phyloP scores from a whole-genome alignment of 345 rosid species.

The Bruguiera gymnorhiza region DNA sequence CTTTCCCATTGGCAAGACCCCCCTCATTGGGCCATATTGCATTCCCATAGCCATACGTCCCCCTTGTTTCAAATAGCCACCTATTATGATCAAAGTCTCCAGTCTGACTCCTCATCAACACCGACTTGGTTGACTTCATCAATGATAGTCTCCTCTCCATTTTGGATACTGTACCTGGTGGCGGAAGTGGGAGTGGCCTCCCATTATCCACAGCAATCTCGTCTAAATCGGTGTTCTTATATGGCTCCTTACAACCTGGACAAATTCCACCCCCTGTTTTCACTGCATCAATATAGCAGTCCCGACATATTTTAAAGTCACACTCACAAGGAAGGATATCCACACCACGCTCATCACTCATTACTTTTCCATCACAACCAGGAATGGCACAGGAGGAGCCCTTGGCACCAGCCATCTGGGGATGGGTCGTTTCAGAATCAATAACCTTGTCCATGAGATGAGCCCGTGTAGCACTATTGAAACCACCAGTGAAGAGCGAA shows the following conservation, averaged over 20 bases:
- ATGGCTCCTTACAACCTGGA: conserved; percentile 87
- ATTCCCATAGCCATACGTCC: conserved; percentile 94
- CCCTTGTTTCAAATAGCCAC: conserved; percentile 90
- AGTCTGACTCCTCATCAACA: conserved; percentile 87
- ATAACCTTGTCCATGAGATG: conserved; percentile 97
- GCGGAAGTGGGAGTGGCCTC: conserved; percentile 64
- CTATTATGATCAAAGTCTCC: conserved; percentile 92
- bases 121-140: conserved; percentile 88
- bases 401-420: conserved; percentile 96
- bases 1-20: conserved; percentile 47
- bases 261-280: conserved; percentile 79
- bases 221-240: conserved; percentile 76
- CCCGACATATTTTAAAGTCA: conserved; percentile 90
- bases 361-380: conserved; percentile 92
- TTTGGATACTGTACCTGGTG: conserved; percentile 56
- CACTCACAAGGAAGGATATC: conserved; percentile 97
- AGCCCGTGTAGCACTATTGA: conserved; percentile 78
- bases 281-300: conserved; percentile 89
- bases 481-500: conserved; percentile 94
- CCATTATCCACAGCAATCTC: conserved; percentile 50
- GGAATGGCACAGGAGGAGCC: conserved; percentile 89
- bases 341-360: conserved; percentile 84
- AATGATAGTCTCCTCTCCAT: conserved; percentile 92
- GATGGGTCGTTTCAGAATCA: conserved; percentile 87
- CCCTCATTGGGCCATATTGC: conserved; percentile 96